Percentiles rank a stretch among this genome's conserved stretches.
phyloP scores from a whole-genome alignment of 148 eudicot genomes.

The Suaeda aralocaspica region DNA sequence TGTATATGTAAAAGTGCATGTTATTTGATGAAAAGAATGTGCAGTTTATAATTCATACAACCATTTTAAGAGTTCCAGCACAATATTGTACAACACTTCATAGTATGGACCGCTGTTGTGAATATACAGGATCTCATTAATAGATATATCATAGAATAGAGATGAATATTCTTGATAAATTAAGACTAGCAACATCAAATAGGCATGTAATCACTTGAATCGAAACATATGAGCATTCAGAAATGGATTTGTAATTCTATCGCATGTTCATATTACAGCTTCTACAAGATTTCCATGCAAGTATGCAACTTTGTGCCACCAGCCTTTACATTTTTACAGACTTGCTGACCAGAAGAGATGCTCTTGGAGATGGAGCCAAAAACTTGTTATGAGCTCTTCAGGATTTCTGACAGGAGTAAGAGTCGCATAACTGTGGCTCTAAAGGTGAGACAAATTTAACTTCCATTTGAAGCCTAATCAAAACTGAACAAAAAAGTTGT shows the following conservation, averaged over 20 bases:
- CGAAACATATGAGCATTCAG: background rate
- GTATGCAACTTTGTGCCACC: background rate
- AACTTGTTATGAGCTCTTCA: background rate
- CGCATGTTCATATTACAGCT: background rate
- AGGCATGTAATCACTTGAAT: slow-evolving; percentile 10
- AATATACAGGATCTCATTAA: background rate
- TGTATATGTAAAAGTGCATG: background rate
- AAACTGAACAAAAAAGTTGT: too few species aligned
- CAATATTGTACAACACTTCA: background rate
- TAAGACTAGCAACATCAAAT: slow-evolving; percentile 4
- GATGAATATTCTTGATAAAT: background rate
- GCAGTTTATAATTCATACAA: slow-evolving; percentile 19
- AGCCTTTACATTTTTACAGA: background rate
- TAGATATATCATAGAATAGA: background rate
- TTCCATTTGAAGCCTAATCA: too few species aligned
- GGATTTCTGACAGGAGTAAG: background rate
- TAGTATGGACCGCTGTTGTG: background rate
- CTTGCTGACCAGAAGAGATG: background rate
- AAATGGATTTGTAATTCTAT: background rate
- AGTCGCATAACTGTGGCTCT: too few species aligned
- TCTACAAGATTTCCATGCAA: background rate
- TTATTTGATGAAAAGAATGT: slow-evolving; percentile 8
- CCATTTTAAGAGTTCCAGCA: background rate
- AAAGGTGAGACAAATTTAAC: too few species aligned
- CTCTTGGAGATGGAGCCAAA: background rate